These are phyloP conservation scores for Tolypocladium sp. DNA, from an alignment of 2,329 filamentous ascomycete species.

Conservation along the genomic window DNA sequence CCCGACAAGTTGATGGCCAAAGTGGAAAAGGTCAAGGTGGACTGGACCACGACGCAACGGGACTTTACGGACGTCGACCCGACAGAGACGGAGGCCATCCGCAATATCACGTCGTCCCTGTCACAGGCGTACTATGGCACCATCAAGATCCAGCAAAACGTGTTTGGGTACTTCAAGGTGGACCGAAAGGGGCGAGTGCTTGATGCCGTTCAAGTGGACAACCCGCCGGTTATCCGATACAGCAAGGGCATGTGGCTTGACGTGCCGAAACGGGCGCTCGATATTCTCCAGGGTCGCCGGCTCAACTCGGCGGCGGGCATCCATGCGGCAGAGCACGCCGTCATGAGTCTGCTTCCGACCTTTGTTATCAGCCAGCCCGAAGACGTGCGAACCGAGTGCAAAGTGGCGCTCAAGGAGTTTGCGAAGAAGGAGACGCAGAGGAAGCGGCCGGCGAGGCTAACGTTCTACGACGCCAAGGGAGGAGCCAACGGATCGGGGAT, in stretches of 20 bases:
- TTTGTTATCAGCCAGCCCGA: slow-evolving; percentile 86
- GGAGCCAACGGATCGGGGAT: slow-evolving; percentile 77
- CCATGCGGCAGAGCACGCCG: slow-evolving; percentile 87
- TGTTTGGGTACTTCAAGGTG: slow-evolving; percentile 97
- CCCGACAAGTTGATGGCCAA: slow-evolving; percentile 74
- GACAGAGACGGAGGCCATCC: slow-evolving; percentile 81
- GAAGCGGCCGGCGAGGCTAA: slow-evolving; percentile 79
- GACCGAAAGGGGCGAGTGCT: slow-evolving; percentile 77
- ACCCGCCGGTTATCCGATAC: slow-evolving; percentile 77
- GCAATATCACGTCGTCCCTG: slow-evolving; percentile 52
- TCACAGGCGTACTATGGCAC: slow-evolving; percentile 75
- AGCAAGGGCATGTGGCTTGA: slow-evolving; percentile 95
- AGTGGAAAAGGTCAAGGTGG: slow-evolving; percentile 81
- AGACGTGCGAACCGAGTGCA: slow-evolving; percentile 92
- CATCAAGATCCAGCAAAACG: slow-evolving; percentile 77
- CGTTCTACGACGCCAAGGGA: slow-evolving; percentile 93
- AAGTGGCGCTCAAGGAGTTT: slow-evolving; percentile 81
- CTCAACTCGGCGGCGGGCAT: slow-evolving; percentile 84
- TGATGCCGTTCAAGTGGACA: slow-evolving; percentile 87
- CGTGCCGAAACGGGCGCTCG: slow-evolving; percentile 68
- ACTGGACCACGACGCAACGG: slow-evolving; percentile 89
- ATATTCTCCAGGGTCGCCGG: slow-evolving; percentile 62
- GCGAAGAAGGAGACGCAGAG: slow-evolving; percentile 57
- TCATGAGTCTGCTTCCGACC: slow-evolving; percentile 79
- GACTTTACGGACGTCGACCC: slow-evolving; percentile 94